Conservation (phyloP, 345 rosid genomes). For the Erysimum cheiranthoides region DNA sequence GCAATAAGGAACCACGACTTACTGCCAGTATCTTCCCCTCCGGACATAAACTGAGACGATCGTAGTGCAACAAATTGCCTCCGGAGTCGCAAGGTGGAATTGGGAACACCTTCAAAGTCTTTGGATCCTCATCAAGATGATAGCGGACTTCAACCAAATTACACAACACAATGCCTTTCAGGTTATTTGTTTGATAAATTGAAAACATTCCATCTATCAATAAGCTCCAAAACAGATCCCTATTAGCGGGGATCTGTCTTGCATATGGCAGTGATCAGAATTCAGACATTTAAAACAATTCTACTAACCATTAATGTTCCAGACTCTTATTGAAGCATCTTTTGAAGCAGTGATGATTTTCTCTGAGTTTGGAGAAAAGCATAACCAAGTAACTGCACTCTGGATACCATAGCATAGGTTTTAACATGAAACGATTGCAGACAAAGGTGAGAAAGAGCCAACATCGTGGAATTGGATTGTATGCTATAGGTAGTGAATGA, state of each 20-base stretch:
- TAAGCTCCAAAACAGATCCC: not conserved
- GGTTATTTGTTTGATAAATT: conserved; percentile 9
- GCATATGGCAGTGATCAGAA: not conserved
- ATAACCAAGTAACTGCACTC: conserved; percentile 99
- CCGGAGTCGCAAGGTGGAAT: conserved; percentile 74
- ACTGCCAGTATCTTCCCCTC: conserved; percentile 89
- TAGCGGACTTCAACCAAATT: conserved; percentile 70
- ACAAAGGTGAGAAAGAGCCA: conserved; percentile 16
- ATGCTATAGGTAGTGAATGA: conserved; percentile 11
- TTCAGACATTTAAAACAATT: not conserved
- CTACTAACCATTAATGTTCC: conserved; percentile 93
- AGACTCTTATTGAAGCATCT: conserved; percentile 85
- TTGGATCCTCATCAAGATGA: conserved; percentile 98
- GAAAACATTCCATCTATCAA: conserved; percentile 22
- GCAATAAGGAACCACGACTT: conserved; percentile 76
- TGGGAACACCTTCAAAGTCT: conserved; percentile 84
- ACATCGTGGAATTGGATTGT: conserved; percentile 3
- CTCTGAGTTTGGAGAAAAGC: conserved; percentile 89
- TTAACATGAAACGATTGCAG: conserved; percentile 31
- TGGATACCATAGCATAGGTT: conserved; percentile 44
- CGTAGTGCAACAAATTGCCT: conserved; percentile 76
- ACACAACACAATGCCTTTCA: conserved; percentile 26
- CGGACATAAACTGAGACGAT: conserved; percentile 81
- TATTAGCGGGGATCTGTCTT: conserved; percentile 4
- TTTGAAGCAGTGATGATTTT: conserved; percentile 90